Evolutionary conservation across 768 basidiomycete species (phyloP).

Genomic region (Lactarius evosmus): DNA sequence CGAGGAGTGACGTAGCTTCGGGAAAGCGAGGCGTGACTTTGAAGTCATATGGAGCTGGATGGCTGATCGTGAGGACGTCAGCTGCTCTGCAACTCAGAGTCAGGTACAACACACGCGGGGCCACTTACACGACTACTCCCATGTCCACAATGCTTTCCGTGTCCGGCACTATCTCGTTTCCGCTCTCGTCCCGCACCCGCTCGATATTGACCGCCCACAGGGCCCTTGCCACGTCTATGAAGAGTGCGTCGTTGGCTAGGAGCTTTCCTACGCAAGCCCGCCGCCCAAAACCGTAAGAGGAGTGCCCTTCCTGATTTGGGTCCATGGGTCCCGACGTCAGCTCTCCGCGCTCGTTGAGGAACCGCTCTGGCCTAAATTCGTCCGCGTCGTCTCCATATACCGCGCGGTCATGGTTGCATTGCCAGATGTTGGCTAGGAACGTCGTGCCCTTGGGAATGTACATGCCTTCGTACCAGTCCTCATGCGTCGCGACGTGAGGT

Average conservation of each 20-base stretch:
- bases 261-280: conserved; percentile 27
- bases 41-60: conserved; percentile 24
- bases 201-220: conserved; percentile 28
- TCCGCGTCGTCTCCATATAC: conserved; percentile 23
- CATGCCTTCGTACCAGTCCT: conserved; percentile 33
- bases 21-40: conserved; percentile 26
- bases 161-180: conserved; percentile 11
- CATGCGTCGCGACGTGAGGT: conserved; percentile 21
- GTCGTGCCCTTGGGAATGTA: conserved; percentile 39
- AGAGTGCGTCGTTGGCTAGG: conserved; percentile 25
- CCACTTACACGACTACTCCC: conserved; percentile 19
- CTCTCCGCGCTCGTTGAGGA: conserved; percentile 8
- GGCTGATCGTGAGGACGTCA: conserved; percentile 6
- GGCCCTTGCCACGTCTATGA: conserved; percentile 23
- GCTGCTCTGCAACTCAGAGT: not conserved
- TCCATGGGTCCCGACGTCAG: not conserved
- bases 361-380: conserved; percentile 27
- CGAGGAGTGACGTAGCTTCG: conserved; percentile 14
- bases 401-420: conserved; percentile 4
- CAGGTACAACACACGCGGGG: not conserved
- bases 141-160: not conserved
- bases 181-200: conserved; percentile 12
- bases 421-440: conserved; percentile 32
- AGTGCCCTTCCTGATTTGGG: conserved; percentile 14
- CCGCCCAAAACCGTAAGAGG: conserved; percentile 24